Evolutionary conservation across 371 early-diverging fungal species (phyloP).

Genomic region (Mortierella sp.): DNA sequence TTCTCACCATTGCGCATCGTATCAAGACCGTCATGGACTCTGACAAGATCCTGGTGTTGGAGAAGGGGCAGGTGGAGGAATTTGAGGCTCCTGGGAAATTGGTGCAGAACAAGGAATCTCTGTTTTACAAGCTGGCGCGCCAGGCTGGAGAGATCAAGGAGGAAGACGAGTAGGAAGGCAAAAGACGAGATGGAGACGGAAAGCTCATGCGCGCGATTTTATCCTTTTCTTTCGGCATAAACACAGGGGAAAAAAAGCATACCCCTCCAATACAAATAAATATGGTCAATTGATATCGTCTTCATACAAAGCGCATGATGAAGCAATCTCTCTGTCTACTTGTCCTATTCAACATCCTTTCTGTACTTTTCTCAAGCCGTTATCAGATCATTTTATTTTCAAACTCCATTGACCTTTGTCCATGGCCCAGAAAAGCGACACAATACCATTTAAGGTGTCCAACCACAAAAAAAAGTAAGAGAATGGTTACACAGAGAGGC

Average conservation of each 20-base stretch:
- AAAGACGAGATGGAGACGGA: neutral
- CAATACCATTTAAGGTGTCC: neutral
- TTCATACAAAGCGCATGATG: too few species aligned
- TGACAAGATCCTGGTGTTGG: slow-evolving; percentile 84
- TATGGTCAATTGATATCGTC: too few species aligned
- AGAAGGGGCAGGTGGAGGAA: slow-evolving; percentile 81
- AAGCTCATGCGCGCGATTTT: neutral
- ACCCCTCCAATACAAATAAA: too few species aligned
- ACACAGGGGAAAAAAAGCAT: too few species aligned
- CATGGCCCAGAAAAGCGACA: neutral
- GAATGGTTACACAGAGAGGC: neutral
- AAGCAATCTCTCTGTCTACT: neutral
- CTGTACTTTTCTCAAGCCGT: neutral
- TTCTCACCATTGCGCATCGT: slow-evolving; percentile 56
- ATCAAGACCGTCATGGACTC: slow-evolving; percentile 60
- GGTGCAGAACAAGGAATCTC: slow-evolving; percentile 59
- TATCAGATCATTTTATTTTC: neutral
- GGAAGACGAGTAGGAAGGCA: neutral
- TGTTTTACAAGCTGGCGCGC: slow-evolving; percentile 61
- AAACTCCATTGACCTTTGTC: neutral
- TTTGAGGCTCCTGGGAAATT: slow-evolving; percentile 71
- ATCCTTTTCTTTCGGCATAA: neutral
- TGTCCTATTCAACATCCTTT: neutral
- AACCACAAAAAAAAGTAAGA: neutral
- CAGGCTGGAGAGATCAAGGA: slow-evolving; percentile 16